Percentiles rank a stretch among this genome's conserved stretches.
phyloP scores from a whole-genome alignment of 2,329 filamentous ascomycete genomes.

The Arthrobotrys conoides region DNA sequence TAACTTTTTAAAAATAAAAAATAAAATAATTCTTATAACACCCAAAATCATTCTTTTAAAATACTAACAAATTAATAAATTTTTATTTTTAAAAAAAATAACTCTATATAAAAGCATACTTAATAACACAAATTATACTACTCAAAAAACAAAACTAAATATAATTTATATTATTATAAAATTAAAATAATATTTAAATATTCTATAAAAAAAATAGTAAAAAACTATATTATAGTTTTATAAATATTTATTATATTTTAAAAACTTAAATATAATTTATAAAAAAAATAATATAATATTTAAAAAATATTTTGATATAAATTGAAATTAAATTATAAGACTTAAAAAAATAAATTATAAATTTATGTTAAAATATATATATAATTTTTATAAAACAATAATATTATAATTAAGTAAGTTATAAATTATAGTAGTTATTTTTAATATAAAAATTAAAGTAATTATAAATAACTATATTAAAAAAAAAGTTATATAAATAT shows the following conservation, averaged over 20 bases:
- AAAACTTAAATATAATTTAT: conserved; percentile 38
- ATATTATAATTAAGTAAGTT: conserved; percentile 23
- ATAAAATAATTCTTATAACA: too few relatives aligned
- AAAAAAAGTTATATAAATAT: conserved; percentile 34
- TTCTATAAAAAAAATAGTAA: not conserved
- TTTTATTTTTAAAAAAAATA: too few relatives aligned
- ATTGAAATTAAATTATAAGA: not conserved
- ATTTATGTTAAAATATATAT: too few relatives aligned
- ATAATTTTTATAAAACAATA: too few relatives aligned
- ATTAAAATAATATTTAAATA: not conserved
- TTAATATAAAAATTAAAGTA: conserved; percentile 36
- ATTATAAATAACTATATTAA: conserved; percentile 32
- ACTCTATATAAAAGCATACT: conserved; percentile 20
- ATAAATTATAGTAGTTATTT: conserved; percentile 26
- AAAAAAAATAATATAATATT: not conserved
- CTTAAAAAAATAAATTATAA: conserved; percentile 21
- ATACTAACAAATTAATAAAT: too few relatives aligned
- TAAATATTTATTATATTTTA: conserved; percentile 4
- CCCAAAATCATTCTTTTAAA: too few relatives aligned
- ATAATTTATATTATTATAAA: conserved; percentile 12
- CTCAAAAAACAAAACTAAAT: too few relatives aligned
- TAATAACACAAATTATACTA: too few relatives aligned
- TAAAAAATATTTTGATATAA: conserved; percentile 14
- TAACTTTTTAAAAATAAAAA: too few relatives aligned
- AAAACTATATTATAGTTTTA: not conserved